These are phyloP conservation scores for Suillus plorans DNA, from an alignment of 768 basidiomycete genomes.

Conservation along the genomic window DNA sequence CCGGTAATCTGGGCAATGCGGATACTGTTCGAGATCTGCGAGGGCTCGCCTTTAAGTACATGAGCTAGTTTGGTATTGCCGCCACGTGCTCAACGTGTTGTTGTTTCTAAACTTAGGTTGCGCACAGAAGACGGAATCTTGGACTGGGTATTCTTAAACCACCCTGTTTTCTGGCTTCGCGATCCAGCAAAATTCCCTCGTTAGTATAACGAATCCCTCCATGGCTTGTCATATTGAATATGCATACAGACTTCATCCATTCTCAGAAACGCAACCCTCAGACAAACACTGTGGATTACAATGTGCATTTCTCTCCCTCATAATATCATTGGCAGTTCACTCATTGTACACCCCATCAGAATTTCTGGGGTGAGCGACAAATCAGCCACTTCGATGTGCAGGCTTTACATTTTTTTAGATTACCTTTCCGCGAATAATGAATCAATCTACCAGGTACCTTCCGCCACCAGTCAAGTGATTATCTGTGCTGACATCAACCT, in stretches of 20 bases:
- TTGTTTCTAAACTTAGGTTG: slow-evolving; percentile 21
- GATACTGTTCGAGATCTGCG: slow-evolving; percentile 52
- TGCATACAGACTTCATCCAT: slow-evolving; percentile 30
- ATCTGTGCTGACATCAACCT: not conserved
- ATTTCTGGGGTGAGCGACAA: slow-evolving; percentile 18
- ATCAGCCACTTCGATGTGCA: not conserved
- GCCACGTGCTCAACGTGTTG: not conserved
- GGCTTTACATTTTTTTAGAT: slow-evolving; percentile 27
- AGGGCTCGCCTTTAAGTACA: slow-evolving; percentile 51
- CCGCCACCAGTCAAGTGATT: not conserved
- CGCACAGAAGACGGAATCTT: slow-evolving; percentile 38
- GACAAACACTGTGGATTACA: slow-evolving; percentile 45
- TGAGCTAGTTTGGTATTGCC: slow-evolving; percentile 17
- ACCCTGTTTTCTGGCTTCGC: slow-evolving; percentile 50
- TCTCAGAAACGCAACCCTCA: slow-evolving; percentile 49
- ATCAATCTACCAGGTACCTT: slow-evolving; percentile 38
- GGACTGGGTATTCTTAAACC: slow-evolving; percentile 40
- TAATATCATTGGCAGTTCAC: not conserved
- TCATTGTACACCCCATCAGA: slow-evolving; percentile 10
- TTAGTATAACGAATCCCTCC: slow-evolving; percentile 5
- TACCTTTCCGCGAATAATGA: slow-evolving; percentile 49
- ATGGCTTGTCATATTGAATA: not conserved
- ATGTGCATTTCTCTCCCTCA: slow-evolving; percentile 19
- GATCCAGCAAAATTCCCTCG: slow-evolving; percentile 51
- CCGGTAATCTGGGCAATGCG: slow-evolving; percentile 49